Percentiles rank a stretch among this genome's conserved stretches.
Conservation (phyloP, 768 basidiomycete species). For the Dacryopinax primogenitus region DNA sequence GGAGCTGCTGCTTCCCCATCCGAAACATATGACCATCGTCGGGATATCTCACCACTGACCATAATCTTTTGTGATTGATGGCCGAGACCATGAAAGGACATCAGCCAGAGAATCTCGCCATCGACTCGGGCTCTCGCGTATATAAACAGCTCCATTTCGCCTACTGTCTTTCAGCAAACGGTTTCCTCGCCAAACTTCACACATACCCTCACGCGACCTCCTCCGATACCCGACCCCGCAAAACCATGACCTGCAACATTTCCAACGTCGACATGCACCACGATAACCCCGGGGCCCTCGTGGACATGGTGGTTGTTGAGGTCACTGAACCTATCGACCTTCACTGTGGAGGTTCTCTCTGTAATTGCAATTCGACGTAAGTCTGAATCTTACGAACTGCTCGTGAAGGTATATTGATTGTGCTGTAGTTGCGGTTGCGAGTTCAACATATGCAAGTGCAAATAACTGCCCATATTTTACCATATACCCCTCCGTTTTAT, state of each 20-base stretch:
- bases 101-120: background rate
- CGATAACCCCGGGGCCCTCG: background rate
- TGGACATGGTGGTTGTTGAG: background rate
- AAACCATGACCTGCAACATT: background rate
- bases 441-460: constrained; percentile 2
- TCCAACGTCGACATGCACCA: background rate
- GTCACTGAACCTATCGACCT: background rate
- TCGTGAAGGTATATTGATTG: background rate
- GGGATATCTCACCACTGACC: background rate
- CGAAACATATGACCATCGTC: background rate
- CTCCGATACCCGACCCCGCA: background rate
- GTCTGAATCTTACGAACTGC: too few species aligned
- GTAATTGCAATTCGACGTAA: background rate
- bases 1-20: background rate
- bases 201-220: background rate
- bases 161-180: background rate
- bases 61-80: background rate
- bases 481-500: too few species aligned
- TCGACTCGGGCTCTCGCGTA: background rate
- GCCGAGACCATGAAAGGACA: background rate
- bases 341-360: background rate
- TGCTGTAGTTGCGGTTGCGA: constrained; percentile 4
- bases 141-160: background rate
- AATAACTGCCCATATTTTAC: background rate
- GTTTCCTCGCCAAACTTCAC: background rate